A percentile compares a stretch with the other conserved stretches of the same genome.
Conservation (phyloP, 257 asterid species). For the Catharanthus roseus region DNA sequence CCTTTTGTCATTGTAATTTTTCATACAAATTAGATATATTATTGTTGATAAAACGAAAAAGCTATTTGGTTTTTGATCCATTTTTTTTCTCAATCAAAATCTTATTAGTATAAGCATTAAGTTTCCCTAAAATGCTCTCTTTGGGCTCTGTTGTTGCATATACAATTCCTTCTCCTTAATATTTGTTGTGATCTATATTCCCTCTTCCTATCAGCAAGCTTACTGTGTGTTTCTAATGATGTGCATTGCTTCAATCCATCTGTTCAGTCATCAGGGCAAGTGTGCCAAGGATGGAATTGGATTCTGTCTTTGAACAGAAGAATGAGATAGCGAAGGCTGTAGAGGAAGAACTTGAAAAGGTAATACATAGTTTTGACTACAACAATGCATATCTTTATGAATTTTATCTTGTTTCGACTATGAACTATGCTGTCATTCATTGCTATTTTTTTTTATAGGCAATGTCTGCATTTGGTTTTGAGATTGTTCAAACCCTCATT, state of each 20-base stretch:
- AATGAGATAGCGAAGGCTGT: constrained; percentile 38
- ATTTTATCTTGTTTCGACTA: not conserved
- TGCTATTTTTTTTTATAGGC: constrained; percentile 23
- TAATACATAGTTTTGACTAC: not conserved
- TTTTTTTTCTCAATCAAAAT: not conserved
- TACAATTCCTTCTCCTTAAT: not conserved
- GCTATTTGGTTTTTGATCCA: not conserved
- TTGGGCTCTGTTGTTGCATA: not conserved
- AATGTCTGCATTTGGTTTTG: constrained; percentile 32
- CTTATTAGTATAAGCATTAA: not conserved
- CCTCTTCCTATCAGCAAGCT: not conserved
- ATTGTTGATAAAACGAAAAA: not conserved
- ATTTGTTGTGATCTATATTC: not conserved
- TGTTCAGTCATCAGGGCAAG: constrained; percentile 36
- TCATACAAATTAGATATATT: not conserved
- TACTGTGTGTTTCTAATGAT: not conserved
- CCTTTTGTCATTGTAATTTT: not conserved
- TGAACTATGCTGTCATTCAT: not conserved
- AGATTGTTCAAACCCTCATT: constrained; percentile 39
- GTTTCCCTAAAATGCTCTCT: not conserved
- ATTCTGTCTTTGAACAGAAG: constrained; percentile 36
- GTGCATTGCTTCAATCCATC: not conserved
- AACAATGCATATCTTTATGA: not conserved
- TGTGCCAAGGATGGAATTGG: constrained; percentile 31
- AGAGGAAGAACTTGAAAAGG: constrained; percentile 41